Conservation (phyloP, 2,329 filamentous ascomycete genomes). For the Trichophyton schoenleinii region DNA sequence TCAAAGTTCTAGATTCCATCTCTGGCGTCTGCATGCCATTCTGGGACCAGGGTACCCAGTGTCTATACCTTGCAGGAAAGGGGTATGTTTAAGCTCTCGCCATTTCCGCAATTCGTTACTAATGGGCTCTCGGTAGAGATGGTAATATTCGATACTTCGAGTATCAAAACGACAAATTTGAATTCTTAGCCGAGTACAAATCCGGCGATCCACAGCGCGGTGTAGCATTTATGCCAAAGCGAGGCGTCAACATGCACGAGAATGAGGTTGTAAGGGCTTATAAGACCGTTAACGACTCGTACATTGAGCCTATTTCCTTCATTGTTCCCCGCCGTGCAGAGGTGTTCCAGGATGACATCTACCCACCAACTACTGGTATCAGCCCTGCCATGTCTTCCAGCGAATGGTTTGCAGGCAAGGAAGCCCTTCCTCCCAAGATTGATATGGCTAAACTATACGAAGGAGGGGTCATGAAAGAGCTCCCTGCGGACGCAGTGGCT, state of each 20-base stretch:
- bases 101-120: slow-evolving; percentile 11
- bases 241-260: slow-evolving; percentile 90
- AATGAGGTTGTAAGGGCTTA: slow-evolving; percentile 92
- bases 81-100: slow-evolving; percentile 48
- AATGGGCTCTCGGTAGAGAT: slow-evolving; percentile 46
- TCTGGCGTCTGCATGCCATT: slow-evolving; percentile 99
- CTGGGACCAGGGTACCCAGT: slow-evolving; percentile 96
- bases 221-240: slow-evolving; percentile 85
- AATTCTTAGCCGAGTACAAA: slow-evolving; percentile 93
- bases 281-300: slow-evolving; percentile 91
- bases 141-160: slow-evolving; percentile 99
- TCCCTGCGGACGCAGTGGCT: slow-evolving; percentile 46
- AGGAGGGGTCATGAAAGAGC: slow-evolving; percentile 64
- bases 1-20: slow-evolving; percentile 82
- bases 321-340: slow-evolving; percentile 88
- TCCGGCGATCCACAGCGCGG: slow-evolving; percentile 91
- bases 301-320: slow-evolving; percentile 95
- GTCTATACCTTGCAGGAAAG: slow-evolving; percentile 91
- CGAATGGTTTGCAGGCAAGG: slow-evolving; percentile 82
- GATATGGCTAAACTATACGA: slow-evolving; percentile 88
- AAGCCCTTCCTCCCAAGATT: slow-evolving; percentile 75
- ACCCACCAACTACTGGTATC: slow-evolving; percentile 66
- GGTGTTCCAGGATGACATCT: slow-evolving; percentile 95
- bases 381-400: slow-evolving; percentile 67
- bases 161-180: slow-evolving; percentile 97